Evolutionary conservation across 495 filamentous ascomycete species (phyloP).

Genomic region (Oidiodendron maius): DNA sequence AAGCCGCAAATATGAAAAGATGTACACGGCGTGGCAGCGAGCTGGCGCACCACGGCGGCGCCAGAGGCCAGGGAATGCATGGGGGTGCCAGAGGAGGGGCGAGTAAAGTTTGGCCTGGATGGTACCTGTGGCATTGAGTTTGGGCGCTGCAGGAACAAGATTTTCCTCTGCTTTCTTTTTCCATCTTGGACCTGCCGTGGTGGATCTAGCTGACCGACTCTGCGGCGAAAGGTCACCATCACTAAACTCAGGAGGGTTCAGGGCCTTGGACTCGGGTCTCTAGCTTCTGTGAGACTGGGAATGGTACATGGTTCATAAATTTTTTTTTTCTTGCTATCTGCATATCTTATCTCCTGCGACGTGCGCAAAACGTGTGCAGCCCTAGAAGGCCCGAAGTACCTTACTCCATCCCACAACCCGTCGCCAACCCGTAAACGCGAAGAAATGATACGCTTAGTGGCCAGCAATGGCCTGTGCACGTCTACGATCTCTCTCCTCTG

Average conservation of each 20-base stretch:
- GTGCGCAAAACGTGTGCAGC: no score
- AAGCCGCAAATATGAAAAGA: conserved; percentile 1
- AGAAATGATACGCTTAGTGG: conserved; percentile 16
- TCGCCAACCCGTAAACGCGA: conserved; percentile 11
- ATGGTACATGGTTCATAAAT: no score
- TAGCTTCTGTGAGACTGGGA: no score
- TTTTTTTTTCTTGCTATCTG: conserved; percentile 19
- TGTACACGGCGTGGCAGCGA: no score
- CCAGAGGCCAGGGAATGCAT: no score
- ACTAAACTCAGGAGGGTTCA: conserved; percentile 3
- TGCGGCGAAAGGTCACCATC: conserved; percentile 5
- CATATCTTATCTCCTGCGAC: conserved; percentile 8
- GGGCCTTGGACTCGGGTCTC: conserved; percentile 3
- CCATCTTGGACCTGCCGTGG: no score
- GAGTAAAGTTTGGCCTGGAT: no score
- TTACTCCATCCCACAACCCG: conserved; percentile 19
- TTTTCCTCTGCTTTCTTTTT: no score
- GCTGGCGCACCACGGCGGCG: no score
- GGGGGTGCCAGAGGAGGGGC: no score
- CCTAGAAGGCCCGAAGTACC: conserved; percentile 15
- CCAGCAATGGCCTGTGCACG: conserved; percentile 70
- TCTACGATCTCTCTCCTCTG: conserved; percentile 95
- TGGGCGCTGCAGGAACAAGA: no score
- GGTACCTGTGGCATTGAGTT: no score
- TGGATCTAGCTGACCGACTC: neutral